Evolutionary conservation across 306 rosid species (phyloP), one percentile per base, ranked within the genome.

Genomic region (Quercus alba): DNA sequence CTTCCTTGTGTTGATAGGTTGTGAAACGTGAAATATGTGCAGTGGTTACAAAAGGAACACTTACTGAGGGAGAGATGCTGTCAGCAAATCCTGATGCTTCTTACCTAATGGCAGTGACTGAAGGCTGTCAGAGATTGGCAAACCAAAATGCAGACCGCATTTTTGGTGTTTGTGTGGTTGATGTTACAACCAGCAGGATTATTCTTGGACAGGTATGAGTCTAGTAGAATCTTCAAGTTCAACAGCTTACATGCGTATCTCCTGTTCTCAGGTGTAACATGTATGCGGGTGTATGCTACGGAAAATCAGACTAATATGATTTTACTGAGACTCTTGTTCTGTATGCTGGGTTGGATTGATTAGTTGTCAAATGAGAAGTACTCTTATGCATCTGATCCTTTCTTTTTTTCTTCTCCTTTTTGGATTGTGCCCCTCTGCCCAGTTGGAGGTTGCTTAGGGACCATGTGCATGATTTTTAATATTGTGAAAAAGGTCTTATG

Each of bases 21-120:
- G 97, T 95, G 82, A 95, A 87, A 75, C 98, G 99, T 25, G 99
- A 95, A 85, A 85, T 95, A 86, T 95, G 99, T 86, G 94, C 91
- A 0, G 94, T 95, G 77, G 97, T 95, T 80, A 86, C 97, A 18
- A 93, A 93, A 88, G 97, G 94, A 81, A 95, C 98, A 31, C 87
- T 95, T 81, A 90, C 89, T 38, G 98, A 91, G 72, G 99, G 98
- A 59, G 96, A 95, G 86, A 79, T 93, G 88, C 77, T 90, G 83
- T 89, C 97, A 64, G 75, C 91, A 76, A 91, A 88, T 75, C 98
- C 96, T 20, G 98, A 95, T 81, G 91, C 97, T 81, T 90, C 97
- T 20, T 93, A 86, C 80, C 75, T 95, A 72, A 88, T 95, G 97
- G 94, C 99, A 81, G 44, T 95, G 68, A 90, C 93, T 17, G 99